These are phyloP conservation scores for Cryptococcus sp. DNA, from an alignment of 1,284 basidiomycete species.

Conservation along the genomic window DNA sequence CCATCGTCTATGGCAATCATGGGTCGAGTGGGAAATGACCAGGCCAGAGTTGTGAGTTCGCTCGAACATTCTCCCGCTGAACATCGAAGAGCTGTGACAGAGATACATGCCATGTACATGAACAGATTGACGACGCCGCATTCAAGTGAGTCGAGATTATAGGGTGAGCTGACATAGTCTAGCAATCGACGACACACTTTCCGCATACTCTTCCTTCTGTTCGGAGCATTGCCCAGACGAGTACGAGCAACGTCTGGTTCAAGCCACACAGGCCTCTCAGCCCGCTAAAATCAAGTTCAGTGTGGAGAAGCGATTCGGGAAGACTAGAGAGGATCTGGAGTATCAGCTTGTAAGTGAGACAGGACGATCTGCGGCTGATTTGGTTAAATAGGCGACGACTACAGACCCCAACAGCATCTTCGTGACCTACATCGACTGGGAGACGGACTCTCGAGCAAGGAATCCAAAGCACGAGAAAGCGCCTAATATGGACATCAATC, in stretches of 20 bases:
- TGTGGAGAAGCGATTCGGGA: slow-evolving; percentile 31
- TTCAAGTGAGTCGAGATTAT: slow-evolving; percentile 18
- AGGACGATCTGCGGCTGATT: neutral
- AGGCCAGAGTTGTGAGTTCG: slow-evolving; percentile 52
- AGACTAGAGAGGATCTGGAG: slow-evolving; percentile 39
- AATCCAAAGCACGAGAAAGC: slow-evolving; percentile 46
- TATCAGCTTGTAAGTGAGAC: slow-evolving; percentile 29
- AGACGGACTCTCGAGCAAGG: slow-evolving; percentile 51
- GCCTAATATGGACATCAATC: slow-evolving; percentile 51
- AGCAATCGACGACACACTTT: slow-evolving; percentile 67
- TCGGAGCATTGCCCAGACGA: slow-evolving; percentile 65
- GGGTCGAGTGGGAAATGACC: slow-evolving; percentile 67
- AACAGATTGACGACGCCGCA: slow-evolving; percentile 45
- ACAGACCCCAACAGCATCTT: slow-evolving; percentile 3
- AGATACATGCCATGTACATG: slow-evolving; percentile 40
- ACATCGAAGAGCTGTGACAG: slow-evolving; percentile 16
- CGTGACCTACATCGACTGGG: slow-evolving; percentile 39
- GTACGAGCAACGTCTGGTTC: slow-evolving; percentile 70
- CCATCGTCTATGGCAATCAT: slow-evolving; percentile 64
- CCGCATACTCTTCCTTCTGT: slow-evolving; percentile 80
- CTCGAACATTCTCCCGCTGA: neutral
- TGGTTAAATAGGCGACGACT: neutral
- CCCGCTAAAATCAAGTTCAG: slow-evolving; percentile 48
- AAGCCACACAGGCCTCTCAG: slow-evolving; percentile 65
- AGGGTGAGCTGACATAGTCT: neutral